Evolutionary conservation across 1,284 basidiomycete genomes (phyloP).

Genomic region (Puccinia triticina): DNA sequence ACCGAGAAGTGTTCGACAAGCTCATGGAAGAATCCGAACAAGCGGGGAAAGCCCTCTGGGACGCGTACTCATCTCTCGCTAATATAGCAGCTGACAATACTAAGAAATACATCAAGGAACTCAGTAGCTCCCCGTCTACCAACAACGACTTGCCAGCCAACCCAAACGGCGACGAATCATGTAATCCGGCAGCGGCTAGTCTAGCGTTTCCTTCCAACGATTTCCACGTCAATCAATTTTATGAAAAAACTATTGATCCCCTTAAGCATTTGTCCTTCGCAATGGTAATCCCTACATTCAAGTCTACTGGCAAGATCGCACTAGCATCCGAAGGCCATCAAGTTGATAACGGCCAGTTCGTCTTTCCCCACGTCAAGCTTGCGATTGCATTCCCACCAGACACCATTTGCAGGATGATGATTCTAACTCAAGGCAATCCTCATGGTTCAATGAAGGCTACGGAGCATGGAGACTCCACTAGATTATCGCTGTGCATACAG

Average conservation of each 20-base stretch:
- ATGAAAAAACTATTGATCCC: background rate
- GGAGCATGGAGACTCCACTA: background rate
- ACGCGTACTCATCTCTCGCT: background rate
- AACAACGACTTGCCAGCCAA: background rate
- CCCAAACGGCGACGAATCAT: background rate
- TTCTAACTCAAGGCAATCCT: background rate
- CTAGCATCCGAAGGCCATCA: background rate
- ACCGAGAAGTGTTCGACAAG: background rate
- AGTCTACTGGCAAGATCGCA: conserved; percentile 12
- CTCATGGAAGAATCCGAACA: conserved; percentile 4
- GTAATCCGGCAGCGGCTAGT: background rate
- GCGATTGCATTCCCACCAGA: background rate
- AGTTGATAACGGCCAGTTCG: background rate
- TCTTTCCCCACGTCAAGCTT: conserved; percentile 16
- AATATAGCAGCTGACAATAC: background rate
- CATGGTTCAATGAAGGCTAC: background rate
- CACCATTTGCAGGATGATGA: background rate
- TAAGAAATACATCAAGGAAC: background rate
- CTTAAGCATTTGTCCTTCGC: background rate
- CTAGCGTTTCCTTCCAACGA: conserved; percentile 10
- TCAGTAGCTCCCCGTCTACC: no score
- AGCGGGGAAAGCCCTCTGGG: background rate
- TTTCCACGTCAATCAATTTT: background rate
- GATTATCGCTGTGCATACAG: background rate
- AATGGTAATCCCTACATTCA: background rate